These are phyloP conservation scores for Thielaviopsis cerberus DNA, from an alignment of 2,329 filamentous ascomycete genomes.

Conservation along the genomic window DNA sequence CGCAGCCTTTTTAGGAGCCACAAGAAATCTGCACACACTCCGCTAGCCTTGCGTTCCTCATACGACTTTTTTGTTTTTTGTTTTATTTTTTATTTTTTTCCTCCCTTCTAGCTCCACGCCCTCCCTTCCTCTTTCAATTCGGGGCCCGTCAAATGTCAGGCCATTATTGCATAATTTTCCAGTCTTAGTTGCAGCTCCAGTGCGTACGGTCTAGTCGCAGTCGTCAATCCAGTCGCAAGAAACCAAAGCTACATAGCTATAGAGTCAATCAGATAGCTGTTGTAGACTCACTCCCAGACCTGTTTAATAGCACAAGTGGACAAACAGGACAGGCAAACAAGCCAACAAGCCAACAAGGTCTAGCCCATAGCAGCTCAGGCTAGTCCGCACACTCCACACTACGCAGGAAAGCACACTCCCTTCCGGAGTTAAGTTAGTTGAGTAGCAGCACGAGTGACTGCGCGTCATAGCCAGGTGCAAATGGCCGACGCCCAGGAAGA, in stretches of 20 bases:
- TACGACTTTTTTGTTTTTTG: slow-evolving; percentile 4
- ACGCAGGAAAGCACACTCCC: not conserved
- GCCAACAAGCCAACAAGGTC: not conserved
- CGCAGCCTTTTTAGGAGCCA: not conserved
- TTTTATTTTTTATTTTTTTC: not conserved
- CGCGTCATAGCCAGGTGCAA: not conserved
- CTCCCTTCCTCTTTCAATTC: slow-evolving; percentile 3
- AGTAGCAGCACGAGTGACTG: not conserved
- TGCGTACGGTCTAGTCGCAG: not conserved
- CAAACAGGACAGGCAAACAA: not conserved
- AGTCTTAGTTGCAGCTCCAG: slow-evolving; percentile 2
- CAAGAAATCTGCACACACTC: not conserved
- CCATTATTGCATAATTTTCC: slow-evolving; percentile 12
- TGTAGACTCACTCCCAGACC: not conserved
- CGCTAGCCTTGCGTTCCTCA: not conserved
- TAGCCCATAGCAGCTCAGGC: not conserved
- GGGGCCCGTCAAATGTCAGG: slow-evolving; percentile 10
- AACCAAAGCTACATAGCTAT: not conserved
- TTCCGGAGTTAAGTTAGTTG: not conserved
- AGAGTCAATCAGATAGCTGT: not conserved
- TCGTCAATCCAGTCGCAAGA: not conserved
- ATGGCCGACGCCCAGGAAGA: slow-evolving; percentile 2
- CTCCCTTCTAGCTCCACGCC: slow-evolving; percentile 7
- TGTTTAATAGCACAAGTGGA: not conserved
- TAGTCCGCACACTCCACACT: not conserved